Evolutionary conservation across 352 stramenopile genomes (phyloP).

Genomic region (Globisporangium takayamanum): DNA sequence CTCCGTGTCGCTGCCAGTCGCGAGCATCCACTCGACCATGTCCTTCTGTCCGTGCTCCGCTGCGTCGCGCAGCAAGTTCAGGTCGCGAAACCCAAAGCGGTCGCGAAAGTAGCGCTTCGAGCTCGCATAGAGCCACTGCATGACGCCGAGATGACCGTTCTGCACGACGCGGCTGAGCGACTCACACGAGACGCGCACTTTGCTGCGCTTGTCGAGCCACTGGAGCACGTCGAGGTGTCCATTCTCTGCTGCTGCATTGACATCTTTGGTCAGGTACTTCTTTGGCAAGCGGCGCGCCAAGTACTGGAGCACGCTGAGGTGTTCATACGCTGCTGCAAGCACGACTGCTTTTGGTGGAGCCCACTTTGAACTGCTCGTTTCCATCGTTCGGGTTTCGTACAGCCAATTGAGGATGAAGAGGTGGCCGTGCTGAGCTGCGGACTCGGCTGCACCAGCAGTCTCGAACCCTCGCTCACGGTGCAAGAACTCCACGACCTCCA

Average conservation of each 20-base stretch:
- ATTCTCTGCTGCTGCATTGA: too few species aligned
- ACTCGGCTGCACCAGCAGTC: background rate
- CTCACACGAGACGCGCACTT: too few species aligned
- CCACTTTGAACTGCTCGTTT: background rate
- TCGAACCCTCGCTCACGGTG: conserved; percentile 1
- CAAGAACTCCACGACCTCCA: conserved; percentile 7
- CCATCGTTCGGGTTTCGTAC: conserved; percentile 1
- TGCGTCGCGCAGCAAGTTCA: conserved; percentile 1
- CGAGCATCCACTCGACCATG: background rate
- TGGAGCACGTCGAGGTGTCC: too few species aligned
- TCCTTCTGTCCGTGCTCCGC: background rate
- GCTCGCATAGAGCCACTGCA: conserved; percentile 3
- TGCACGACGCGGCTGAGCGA: background rate
- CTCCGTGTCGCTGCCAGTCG: background rate
- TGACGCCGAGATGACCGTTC: background rate
- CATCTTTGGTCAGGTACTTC: too few species aligned
- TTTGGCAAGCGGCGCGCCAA: too few species aligned
- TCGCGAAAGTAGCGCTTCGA: background rate
- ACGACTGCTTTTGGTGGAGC: background rate
- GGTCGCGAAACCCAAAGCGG: background rate
- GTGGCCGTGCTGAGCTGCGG: conserved; percentile 2
- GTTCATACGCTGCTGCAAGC: background rate
- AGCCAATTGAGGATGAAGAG: conserved; percentile 12
- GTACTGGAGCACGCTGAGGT: too few species aligned
- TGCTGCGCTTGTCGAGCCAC: too few species aligned